Evolutionary conservation across 768 basidiomycete genomes (phyloP), one percentile per base, ranked within the genome.

Genomic region (Russula sp.): DNA sequence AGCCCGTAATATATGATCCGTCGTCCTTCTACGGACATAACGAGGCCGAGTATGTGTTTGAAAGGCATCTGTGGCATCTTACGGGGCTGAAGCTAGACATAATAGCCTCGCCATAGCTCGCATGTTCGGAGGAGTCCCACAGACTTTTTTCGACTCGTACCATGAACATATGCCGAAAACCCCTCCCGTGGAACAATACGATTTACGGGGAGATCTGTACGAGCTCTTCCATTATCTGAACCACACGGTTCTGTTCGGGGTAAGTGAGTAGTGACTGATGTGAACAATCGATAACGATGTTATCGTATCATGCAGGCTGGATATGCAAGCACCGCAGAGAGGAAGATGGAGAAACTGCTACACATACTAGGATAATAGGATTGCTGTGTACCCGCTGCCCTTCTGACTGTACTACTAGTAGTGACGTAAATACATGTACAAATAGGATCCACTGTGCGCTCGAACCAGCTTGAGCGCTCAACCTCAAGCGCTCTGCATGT

Each of bases 151-250:
- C 70, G 73, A 76, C 31, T 79, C 80, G 20, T 92, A 92, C 68
- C 86, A 90, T 66, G 64, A 82, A 52, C 63, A 84, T 66, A 74
- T 79, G 34, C 85, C 86, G 0, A 89, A 85, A 71, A 77, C 85
- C 1, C 80, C 85, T 39, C 89, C 89, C 6, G 77, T 77, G 4
- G 79, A 80, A 4, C 80, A 91, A 69, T 91, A 88, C 69, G 77
- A 78, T 34, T 76, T 84, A 42, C 80, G 90, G 39, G 79, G 73
- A 37, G 82, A 87, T 55, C 73, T 91, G n/a, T 91, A 92, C 67
- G 83, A 89, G 71, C 73, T 91, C 32, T 92, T 88, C 66, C 90
- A 92, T 73, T 89, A 90, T 69, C 74, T 91, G 66, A 92, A 92
- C 68, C 90, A 92, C 69, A 89, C 89, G 0, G 75, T 89, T 5